A percentile compares a stretch with the other conserved stretches of the same genome.
These are phyloP conservation scores for Withania somnifera DNA, from an alignment of 305 asterid species.

Conservation along the genomic window DNA sequence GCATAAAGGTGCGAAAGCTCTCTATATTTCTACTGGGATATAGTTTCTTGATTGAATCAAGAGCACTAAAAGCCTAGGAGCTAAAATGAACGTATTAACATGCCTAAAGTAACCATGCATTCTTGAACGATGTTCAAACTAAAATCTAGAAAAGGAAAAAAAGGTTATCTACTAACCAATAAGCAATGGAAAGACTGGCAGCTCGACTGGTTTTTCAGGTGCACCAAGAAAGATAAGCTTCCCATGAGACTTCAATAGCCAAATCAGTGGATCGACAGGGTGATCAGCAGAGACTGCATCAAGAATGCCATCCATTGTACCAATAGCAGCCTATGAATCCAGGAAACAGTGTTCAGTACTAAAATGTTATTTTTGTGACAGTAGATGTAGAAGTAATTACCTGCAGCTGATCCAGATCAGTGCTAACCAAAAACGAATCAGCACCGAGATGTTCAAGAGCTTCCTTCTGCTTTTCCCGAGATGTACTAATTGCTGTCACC, in stretches of 20 bases:
- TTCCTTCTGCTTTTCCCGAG: conserved; percentile 33
- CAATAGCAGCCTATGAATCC: conserved; percentile 28
- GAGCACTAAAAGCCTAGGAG: background rate
- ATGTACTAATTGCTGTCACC: conserved; percentile 50
- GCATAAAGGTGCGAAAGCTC: no score
- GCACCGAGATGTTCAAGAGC: conserved; percentile 42
- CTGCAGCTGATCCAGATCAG: conserved; percentile 32
- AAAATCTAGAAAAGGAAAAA: no score
- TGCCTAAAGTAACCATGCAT: background rate
- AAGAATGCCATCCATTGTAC: conserved; percentile 47
- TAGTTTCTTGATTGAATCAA: background rate
- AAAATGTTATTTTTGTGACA: background rate
- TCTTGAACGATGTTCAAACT: background rate
- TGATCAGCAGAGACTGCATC: conserved; percentile 48
- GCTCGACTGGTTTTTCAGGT: conserved; percentile 15
- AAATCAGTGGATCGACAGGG: conserved; percentile 31
- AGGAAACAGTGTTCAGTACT: background rate
- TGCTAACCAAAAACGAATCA: conserved; percentile 37
- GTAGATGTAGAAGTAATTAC: conserved; percentile 10
- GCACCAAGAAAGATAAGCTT: conserved; percentile 44
- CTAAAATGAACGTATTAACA: background rate
- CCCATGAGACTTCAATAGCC: conserved; percentile 37
- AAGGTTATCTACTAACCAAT: conserved; percentile 24
- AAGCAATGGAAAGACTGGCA: conserved; percentile 24
- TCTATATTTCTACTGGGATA: no score